Evolutionary conservation across 1,139 yeast genomes (phyloP), one percentile per base, ranked within the genome.

Genomic region (Yamadazyma mexicana): DNA sequence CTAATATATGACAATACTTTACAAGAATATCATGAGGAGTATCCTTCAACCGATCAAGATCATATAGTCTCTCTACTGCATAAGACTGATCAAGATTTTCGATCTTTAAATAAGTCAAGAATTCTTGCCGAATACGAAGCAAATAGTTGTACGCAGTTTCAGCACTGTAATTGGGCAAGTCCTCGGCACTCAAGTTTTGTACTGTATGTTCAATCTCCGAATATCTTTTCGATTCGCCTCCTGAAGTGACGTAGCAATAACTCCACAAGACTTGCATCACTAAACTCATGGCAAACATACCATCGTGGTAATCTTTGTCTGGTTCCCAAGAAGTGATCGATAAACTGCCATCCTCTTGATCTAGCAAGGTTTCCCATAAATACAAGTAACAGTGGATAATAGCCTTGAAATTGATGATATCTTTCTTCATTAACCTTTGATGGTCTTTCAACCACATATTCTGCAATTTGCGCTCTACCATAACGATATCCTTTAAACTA

Each of bases 381-480:
- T 79, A 64, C 52, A 81, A 63, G 52, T 77, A 81, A 43, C 86
- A 81, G 55, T 82, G 87, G 6, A 83, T 65, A n/a, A 82, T 77
- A 33, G 80, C 55, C 27, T 71, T 59, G 28, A 62, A 46, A 45
- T 69, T 69, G 17, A 65, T 57, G 34, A 60, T 38, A 31, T 69
- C 71, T 33, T 48, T 72, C 7, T 67, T 32, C 5, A 40, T 54
- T 10, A 54, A 48, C 39, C 10, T 51, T 43, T 33, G 48, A 41
- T 52, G 43, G 17, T 47, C 47, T 22, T 53, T 52, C 32, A 49
- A 33, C 83, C 84, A 83, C 49, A 77, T 77, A 30, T 53, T 57
- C 38, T 56, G 63, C 33, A 82, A 68, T 52, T 79, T 76, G 29
- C 66, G 65, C 49, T 70, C 77, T 18, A 77, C 85, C 25, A 72